Evolutionary conservation across 768 basidiomycete genomes (phyloP).

Genomic region (Filobasidium floriforme): DNA sequence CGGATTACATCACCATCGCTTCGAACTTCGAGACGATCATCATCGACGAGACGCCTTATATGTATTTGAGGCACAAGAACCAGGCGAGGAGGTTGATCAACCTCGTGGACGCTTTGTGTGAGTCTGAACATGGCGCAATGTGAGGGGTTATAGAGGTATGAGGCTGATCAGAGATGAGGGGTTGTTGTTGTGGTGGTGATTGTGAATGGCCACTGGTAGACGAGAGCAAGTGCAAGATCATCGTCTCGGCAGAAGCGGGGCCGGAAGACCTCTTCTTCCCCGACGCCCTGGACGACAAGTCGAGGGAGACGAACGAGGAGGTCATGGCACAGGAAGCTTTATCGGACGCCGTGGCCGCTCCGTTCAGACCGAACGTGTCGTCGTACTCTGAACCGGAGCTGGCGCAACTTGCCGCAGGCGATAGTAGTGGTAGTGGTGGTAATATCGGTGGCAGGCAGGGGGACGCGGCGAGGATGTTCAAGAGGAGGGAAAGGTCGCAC

Average conservation of each 20-base stretch:
- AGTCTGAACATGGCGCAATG: slow-evolving; percentile 29
- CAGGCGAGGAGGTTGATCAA: slow-evolving; percentile 58
- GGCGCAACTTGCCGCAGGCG: background rate
- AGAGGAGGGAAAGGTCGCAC: slow-evolving; percentile 27
- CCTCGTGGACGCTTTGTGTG: slow-evolving; percentile 57
- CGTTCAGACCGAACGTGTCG: slow-evolving; percentile 55
- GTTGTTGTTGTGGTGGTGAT: no score
- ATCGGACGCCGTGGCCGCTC: slow-evolving; percentile 49
- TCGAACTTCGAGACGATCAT: slow-evolving; percentile 52
- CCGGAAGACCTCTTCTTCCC: slow-evolving; percentile 55
- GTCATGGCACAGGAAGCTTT: slow-evolving; percentile 51
- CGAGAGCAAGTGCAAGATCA: slow-evolving; percentile 39
- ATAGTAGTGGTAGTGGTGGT: no score
- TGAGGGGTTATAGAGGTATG: background rate
- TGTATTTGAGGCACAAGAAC: slow-evolving; percentile 54
- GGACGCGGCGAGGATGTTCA: slow-evolving; percentile 21
- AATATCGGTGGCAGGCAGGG: no score
- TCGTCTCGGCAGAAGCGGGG: slow-evolving; percentile 32
- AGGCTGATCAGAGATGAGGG: no score
- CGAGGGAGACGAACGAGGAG: slow-evolving; percentile 31
- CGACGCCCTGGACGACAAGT: slow-evolving; percentile 46
- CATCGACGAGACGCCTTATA: slow-evolving; percentile 52
- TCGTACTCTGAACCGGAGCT: slow-evolving; percentile 48
- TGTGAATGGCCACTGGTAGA: slow-evolving; percentile 21
- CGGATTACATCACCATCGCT: slow-evolving; percentile 56